Evolutionary conservation across 148 eudicot species (phyloP).

Genomic region (Diospyros lotus): DNA sequence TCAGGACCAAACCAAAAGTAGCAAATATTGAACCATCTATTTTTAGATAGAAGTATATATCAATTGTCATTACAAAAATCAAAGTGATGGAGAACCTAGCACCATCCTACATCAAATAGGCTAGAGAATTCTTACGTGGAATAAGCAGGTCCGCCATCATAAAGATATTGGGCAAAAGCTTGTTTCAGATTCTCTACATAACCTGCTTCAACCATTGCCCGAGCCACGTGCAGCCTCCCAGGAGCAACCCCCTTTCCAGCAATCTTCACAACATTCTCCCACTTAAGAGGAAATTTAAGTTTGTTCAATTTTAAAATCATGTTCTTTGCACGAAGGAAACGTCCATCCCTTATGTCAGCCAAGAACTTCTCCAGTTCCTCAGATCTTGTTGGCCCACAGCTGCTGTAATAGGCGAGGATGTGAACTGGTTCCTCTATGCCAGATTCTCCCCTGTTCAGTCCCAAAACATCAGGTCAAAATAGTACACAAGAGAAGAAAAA

Average conservation of each 20-base stretch:
- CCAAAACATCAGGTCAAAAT: constrained; percentile 3
- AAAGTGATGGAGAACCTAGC: background rate
- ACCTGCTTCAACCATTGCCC: constrained; percentile 95
- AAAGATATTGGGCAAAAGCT: constrained; percentile 81
- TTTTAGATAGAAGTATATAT: background rate
- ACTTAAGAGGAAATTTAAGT: constrained; percentile 77
- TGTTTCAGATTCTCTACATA: constrained; percentile 90
- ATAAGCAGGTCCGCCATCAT: constrained; percentile 97
- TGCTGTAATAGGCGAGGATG: constrained; percentile 90
- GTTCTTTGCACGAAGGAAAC: constrained; percentile 76
- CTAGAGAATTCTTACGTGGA: constrained; percentile 53
- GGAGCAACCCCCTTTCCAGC: constrained; percentile 98
- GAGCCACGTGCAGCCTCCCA: constrained; percentile 92
- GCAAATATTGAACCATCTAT: background rate
- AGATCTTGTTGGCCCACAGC: constrained; percentile 67
- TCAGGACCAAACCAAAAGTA: constrained; percentile 14
- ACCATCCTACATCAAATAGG: too few relatives aligned
- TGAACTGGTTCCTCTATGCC: constrained; percentile 91
- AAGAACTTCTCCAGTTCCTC: constrained; percentile 66
- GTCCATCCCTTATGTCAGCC: constrained; percentile 81
- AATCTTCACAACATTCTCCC: constrained; percentile 75
- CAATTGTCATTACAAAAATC: background rate
- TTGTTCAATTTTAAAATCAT: constrained; percentile 67
- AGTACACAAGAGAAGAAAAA: background rate
- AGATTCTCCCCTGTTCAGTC: constrained; percentile 47